phyloP scores from a whole-genome alignment of 2,329 filamentous ascomycete species.

The Cordyceps fumosorosea region DNA sequence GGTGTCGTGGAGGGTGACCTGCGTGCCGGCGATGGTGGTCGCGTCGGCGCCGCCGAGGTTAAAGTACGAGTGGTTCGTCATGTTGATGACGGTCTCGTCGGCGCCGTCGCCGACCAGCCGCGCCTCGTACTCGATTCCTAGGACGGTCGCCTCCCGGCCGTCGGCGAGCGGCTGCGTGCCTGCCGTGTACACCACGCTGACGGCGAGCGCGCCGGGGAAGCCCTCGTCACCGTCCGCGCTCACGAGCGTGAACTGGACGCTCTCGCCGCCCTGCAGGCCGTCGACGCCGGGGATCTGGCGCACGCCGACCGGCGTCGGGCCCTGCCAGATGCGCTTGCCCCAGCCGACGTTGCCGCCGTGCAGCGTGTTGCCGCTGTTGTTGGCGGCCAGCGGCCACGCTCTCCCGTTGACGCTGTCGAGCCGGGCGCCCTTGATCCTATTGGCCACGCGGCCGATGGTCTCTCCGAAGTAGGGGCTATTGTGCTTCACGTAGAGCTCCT shows the following conservation, averaged over 20 bases:
- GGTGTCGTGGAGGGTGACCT: conserved; percentile 60
- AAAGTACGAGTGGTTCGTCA: conserved; percentile 92
- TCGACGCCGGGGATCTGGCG: conserved; percentile 43
- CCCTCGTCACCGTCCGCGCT: conserved; percentile 82
- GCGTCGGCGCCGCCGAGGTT: conserved; percentile 46
- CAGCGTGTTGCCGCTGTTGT: conserved; percentile 70
- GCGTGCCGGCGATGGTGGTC: conserved; percentile 46
- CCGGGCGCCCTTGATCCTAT: conserved; percentile 68
- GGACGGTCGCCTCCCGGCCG: conserved; percentile 59
- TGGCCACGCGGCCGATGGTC: conserved; percentile 81
- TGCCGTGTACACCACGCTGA: conserved; percentile 70
- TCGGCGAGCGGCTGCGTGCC: conserved; percentile 54
- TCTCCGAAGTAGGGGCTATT: conserved; percentile 83
- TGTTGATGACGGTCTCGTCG: conserved; percentile 84
- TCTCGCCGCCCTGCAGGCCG: conserved; percentile 54
- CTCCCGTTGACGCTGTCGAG: conserved; percentile 67
- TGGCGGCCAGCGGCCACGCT: conserved; percentile 63
- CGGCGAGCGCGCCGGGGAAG: conserved; percentile 79
- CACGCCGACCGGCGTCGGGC: conserved; percentile 56
- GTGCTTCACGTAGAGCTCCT: conserved; percentile 67
- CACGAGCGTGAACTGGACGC: conserved; percentile 56
- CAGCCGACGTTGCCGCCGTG: conserved; percentile 71
- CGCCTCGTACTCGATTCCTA: conserved; percentile 87
- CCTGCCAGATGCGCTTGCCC: conserved; percentile 73
- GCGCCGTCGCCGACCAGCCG: conserved; percentile 68